Evolutionary conservation across 2,329 filamentous ascomycete species (phyloP), one percentile per base, ranked within the genome.

Genomic region (Diaporthe humulicola): DNA sequence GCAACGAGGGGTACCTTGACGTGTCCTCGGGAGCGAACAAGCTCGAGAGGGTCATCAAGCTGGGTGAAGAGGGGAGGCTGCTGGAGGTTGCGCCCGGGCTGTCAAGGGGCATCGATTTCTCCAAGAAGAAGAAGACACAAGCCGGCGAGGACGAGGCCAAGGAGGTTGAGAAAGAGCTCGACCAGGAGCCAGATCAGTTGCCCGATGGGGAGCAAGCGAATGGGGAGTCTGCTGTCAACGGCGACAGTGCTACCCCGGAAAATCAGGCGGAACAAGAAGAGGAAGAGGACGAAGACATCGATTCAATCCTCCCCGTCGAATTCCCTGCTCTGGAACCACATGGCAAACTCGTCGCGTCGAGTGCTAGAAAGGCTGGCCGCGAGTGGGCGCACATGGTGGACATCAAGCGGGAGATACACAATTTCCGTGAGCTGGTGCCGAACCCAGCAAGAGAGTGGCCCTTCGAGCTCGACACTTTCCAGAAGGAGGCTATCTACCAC

Each of bases 331-430:
- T 99, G 9, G 94, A 97, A 78, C 95, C 97, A 14, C 94, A 93
- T 81, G 92, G 93, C n/a, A 89, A 91, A 30, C 90, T 98, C 40
- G 90, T 93, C 28, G 87, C 93, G 70, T 92, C 94, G 12, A 91
- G 92, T 75, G 88, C 92, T 76, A 94, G 93, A 80, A 94, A 93
- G 80, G 91, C 91, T 52, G 94, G 94, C 9, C 93, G 91, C 79
- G 95, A 98, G 85, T 99, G 97, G 96, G 97, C 97, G 70, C 97
- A 99, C 84, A 98, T 99, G 92, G 96, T 99, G 2, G 96, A 99
- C 82, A 93, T 98, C 79, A 96, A 96, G 80, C 91, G 95, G 75
- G 94, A 96, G 70, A 97, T 98, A 80, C 89, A 94, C n/a, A 98
- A 98, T 81, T 98, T 99, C 84, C 88, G 90, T 74, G 96, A 98